Evolutionary conservation across 202 grass and related monocot genomes (phyloP), one percentile per base, ranked within the genome.

Genomic region (Digitaria exilis): DNA sequence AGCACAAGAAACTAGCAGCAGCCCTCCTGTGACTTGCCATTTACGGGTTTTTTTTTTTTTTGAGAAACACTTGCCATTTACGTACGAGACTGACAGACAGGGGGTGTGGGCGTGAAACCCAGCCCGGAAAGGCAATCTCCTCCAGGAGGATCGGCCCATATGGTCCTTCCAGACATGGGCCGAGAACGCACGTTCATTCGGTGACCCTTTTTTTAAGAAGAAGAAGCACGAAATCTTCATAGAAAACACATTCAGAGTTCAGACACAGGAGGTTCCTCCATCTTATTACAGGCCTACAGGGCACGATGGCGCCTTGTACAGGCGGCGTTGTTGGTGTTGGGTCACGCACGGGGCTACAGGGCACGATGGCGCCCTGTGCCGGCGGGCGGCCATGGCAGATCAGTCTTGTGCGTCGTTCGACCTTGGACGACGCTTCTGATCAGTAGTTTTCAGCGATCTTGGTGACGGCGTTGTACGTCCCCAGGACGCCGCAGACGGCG

Each of bases 241-340:
- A 39, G n/a, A 39, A 39, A 39, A 39, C n/a, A 39, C 65, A 44
- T n/a, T n/a, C n/a, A n/a, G n/a, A n/a, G n/a, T n/a, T n/a, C 35
- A 21, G 14, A 30, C 56, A 29, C 24, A 28, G 24, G 14, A 29
- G 37, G 37, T 39, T 39, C 37, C 37, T 25, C 56, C 25, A 56
- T 49, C 28, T 65, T 78, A 64, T 77, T 61, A 45, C 39, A 64
- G 58, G 43, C 59, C 42, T 21, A 52, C 62, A 54, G 62, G 77
- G 77, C 62, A 80, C 62, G 77, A 80, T 80, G 77, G 46, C 25
- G 18, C 77, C 77, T 62, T 80, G 77, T 2, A 35, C 76, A 15
- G 26, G 41, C 57, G 17, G n/a, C n/a, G n/a, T n/a, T n/a, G n/a
- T n/a, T n/a, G 17, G 32, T 34, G 34, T 15, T 5, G n/a, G 67